Evolutionary conservation across 257 asterid genomes (phyloP).

Genomic region (Ophiorrhiza pumila): DNA sequence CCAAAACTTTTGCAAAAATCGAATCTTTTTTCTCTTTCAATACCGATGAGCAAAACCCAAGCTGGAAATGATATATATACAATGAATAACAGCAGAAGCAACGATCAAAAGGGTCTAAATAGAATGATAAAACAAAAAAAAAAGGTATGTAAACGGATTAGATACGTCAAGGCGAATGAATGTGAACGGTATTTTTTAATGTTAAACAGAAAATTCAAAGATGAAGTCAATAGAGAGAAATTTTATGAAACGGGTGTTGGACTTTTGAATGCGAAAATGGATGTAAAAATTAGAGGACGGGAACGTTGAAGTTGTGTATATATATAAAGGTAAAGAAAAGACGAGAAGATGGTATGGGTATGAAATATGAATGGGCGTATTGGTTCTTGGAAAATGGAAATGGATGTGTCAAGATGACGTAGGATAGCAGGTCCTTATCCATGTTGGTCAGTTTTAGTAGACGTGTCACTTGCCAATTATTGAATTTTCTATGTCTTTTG

Average conservation of each 20-base stretch:
- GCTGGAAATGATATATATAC: too few relatives aligned
- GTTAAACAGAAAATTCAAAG: neutral
- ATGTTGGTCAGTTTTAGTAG: neutral
- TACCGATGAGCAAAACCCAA: neutral
- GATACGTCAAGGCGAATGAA: neutral
- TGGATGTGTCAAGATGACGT: neutral
- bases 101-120: neutral
- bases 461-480: constrained; percentile 13
- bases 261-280: neutral
- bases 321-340: neutral
- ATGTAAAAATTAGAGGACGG: neutral
- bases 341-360: too few relatives aligned
- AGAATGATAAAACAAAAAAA: neutral
- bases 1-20: neutral
- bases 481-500: neutral
- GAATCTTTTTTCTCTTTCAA: neutral
- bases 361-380: neutral
- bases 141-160: neutral
- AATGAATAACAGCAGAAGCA: neutral
- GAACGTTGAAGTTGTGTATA: neutral
- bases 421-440: constrained; percentile 22
- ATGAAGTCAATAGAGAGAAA: neutral
- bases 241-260: neutral
- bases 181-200: neutral
- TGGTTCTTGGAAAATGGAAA: too few relatives aligned